Percentiles rank a stretch among this genome's conserved stretches.
Evolutionary conservation across 805 yeast genomes (phyloP).

Genomic region (Saccharomyces paradoxus): DNA sequence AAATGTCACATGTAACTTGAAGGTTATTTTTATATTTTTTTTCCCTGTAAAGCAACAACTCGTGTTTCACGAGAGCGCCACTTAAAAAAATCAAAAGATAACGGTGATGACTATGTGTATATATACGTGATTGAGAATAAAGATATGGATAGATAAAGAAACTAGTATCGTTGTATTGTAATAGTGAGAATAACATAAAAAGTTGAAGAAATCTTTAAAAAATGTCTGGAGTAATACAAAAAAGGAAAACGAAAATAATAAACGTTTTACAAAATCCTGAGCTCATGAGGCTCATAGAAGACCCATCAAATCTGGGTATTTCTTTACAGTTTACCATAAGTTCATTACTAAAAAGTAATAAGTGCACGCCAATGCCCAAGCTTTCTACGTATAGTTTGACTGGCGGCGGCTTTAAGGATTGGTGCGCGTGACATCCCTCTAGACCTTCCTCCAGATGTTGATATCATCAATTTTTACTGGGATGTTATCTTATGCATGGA

Average conservation of each 20-base stretch:
- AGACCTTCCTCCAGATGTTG: neutral
- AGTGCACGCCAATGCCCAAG: slow-evolving; percentile 1
- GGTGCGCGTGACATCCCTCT: slow-evolving; percentile 29
- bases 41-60: neutral
- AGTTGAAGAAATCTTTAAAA: neutral
- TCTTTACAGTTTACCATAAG: slow-evolving; percentile 20
- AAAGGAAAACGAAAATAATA: neutral
- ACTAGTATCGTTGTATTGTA: neutral
- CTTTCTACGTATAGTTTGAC: slow-evolving; percentile 15
- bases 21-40: neutral
- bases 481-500: slow-evolving; percentile 25
- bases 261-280: neutral
- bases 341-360: slow-evolving; percentile 15
- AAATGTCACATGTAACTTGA: neutral
- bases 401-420: slow-evolving; percentile 20
- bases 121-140: neutral
- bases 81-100: neutral
- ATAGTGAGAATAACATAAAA: neutral
- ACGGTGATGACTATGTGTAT: neutral
- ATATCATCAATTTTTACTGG: slow-evolving; percentile 24
- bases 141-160: neutral
- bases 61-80: neutral
- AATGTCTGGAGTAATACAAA: neutral
- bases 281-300: neutral
- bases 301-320: slow-evolving; percentile 11